These are phyloP conservation scores for Thyridium curvatum DNA, from an alignment of 2,329 filamentous ascomycete species.

Conservation along the genomic window DNA sequence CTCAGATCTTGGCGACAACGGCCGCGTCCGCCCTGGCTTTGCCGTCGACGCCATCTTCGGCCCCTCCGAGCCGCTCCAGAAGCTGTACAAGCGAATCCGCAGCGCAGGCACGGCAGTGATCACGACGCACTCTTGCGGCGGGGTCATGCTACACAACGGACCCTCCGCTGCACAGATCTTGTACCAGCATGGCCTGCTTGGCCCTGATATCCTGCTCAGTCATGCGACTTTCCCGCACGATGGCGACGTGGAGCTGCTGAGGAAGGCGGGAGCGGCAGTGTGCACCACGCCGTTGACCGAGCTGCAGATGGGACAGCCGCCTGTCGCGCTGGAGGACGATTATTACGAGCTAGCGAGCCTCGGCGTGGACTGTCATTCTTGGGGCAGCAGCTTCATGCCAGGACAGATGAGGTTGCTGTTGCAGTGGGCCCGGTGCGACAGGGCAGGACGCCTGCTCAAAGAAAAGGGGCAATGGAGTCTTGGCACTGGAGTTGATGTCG, in stretches of 20 bases:
- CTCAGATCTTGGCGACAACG: conserved; percentile 1
- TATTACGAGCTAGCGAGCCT: background rate
- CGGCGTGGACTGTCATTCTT: conserved; percentile 2
- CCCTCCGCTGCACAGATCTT: conserved; percentile 13
- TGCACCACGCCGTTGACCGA: conserved; percentile 4
- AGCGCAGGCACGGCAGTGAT: background rate
- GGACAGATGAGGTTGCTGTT: conserved; percentile 2
- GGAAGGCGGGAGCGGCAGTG: background rate
- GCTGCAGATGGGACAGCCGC: conserved; percentile 3
- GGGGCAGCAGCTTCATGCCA: background rate
- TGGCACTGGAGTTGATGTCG: conserved; percentile 21
- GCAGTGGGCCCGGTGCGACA: conserved; percentile 15
- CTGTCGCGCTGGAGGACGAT: background rate
- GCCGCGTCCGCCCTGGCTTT: background rate
- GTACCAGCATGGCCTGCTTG: background rate
- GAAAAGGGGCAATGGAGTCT: conserved; percentile 14
- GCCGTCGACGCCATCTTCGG: background rate
- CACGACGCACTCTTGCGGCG: conserved; percentile 10
- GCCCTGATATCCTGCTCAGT: conserved; percentile 2
- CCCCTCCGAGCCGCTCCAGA: background rate
- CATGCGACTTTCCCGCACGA: conserved; percentile 1
- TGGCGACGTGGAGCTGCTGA: background rate
- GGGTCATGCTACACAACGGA: conserved; percentile 5
- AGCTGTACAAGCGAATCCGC: background rate
- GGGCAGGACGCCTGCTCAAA: conserved; percentile 20